Evolutionary conservation across 768 basidiomycete genomes (phyloP), one percentile per base, ranked within the genome.

Genomic region (Trametes cinnabarina): DNA sequence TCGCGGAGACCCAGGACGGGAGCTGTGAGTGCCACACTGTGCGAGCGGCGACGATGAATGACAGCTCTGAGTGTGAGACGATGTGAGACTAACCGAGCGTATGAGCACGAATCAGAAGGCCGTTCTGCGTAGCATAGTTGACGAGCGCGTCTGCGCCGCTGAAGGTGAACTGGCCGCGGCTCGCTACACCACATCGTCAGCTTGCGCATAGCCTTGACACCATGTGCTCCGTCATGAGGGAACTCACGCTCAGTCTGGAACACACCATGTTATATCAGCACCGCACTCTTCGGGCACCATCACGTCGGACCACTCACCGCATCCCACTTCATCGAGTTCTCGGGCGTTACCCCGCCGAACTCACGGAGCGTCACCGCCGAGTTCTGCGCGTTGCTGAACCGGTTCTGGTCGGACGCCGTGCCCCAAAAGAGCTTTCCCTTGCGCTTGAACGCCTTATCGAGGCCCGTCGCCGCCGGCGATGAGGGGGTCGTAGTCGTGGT

Each of bases 291-390:
- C 15, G 14, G 7, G 19, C 17, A 9, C 32, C 8, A 26, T 4
- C 4, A 7, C 28, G 37, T 37, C 26, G 35, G 44, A 19, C n/a
- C n/a, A 53, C 62, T 49, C 20, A 65, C 65, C 17, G 62, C 63
- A 61, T 69, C 66, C 69, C 71, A 66, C 62, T 73, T 73, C 71
- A 71, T 72, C 47, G 66, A 69, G 63, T 73, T 73, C 55, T 71
- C 71, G 14, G 71, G 72, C 9, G 72, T 73, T 37, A 72, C 60
- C 17, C 66, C 63, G 22, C 71, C 70, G 41, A 71, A 73, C 32
- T 71, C 62, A 37, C 67, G 64, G 32, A 66, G 62, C 17, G 66
- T 68, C n/a, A 64, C 63, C 32, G 49, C 42, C 3, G 66, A 68
- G 53, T 68, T 65, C 54, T 40, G 48, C n/a, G 66, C 53, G 58